A percentile compares a stretch with the other conserved stretches of the same genome.
These are phyloP conservation scores for Candida buenavistaensis DNA, from an alignment of 1,139 yeast genomes.

Conservation along the genomic window DNA sequence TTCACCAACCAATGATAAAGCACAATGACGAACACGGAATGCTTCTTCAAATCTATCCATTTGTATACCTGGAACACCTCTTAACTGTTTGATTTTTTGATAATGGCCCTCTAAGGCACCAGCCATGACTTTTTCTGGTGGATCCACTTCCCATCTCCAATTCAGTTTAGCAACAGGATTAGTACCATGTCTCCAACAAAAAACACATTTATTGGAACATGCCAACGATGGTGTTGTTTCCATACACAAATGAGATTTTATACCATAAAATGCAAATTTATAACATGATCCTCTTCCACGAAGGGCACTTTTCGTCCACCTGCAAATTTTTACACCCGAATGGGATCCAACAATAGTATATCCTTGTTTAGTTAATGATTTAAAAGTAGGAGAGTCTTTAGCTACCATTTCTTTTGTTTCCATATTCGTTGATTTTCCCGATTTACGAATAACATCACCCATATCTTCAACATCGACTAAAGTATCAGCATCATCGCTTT, in stretches of 20 bases:
- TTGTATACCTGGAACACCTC: constrained; percentile 94
- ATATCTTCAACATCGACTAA: constrained; percentile 85
- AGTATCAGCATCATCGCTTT: constrained; percentile 44
- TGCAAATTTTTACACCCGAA: constrained; percentile 91
- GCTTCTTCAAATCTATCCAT: constrained; percentile 91
- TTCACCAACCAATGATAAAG: constrained; percentile 88
- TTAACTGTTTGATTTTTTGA: constrained; percentile 87
- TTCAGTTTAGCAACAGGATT: constrained; percentile 90
- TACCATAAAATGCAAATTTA: constrained; percentile 89
- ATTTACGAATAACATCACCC: constrained; percentile 57
- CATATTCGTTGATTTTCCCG: constrained; percentile 28
- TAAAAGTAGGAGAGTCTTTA: constrained; percentile 83
- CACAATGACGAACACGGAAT: constrained; percentile 85
- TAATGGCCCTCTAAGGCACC: constrained; percentile 92
- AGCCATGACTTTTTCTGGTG: constrained; percentile 77
- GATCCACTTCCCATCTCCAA: constrained; percentile 96
- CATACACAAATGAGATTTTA: constrained; percentile 89
- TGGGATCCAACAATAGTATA: constrained; percentile 92
- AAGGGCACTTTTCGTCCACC: constrained; percentile 95
- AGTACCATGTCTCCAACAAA: constrained; percentile 97
- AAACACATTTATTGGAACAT: constrained; percentile 93
- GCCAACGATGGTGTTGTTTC: constrained; percentile 93
- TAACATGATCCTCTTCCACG: constrained; percentile 95
- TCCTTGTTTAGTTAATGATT: constrained; percentile 88
- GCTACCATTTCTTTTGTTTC: constrained; percentile 85